Conservation (phyloP, 1,284 basidiomycete genomes). For the Ceratobasidium sp. region DNA sequence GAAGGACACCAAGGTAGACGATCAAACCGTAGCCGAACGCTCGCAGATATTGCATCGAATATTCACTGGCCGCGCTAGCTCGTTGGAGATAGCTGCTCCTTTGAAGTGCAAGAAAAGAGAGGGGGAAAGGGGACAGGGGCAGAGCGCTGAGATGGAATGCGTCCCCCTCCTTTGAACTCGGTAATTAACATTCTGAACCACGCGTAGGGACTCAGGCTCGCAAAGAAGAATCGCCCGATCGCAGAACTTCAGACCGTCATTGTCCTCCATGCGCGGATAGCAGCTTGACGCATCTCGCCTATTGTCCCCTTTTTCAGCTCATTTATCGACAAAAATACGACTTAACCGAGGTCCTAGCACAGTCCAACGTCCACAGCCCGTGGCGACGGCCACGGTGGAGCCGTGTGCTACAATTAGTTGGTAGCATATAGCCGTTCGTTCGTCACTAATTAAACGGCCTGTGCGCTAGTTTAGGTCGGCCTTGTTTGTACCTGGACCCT, state of each 20-base stretch:
- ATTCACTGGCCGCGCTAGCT: background rate
- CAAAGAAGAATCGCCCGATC: background rate
- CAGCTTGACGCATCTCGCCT: background rate
- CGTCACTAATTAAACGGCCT: background rate
- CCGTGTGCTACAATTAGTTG: background rate
- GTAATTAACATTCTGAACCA: constrained; percentile 1
- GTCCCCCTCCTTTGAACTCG: constrained; percentile 1
- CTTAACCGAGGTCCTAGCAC: background rate
- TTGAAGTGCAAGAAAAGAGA: background rate
- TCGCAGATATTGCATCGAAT: background rate
- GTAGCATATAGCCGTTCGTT: background rate
- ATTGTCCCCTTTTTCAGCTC: constrained; percentile 2
- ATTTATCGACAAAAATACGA: background rate
- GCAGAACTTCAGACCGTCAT: constrained; percentile 6
- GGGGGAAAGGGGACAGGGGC: background rate
- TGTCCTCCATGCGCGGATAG: constrained; percentile 14
- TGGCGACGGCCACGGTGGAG: background rate
- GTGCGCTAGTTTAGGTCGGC: background rate
- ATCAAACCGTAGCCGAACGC: background rate
- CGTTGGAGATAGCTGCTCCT: background rate
- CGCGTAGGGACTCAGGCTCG: background rate
- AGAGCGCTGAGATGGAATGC: background rate
- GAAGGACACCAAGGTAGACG: constrained; percentile 1
- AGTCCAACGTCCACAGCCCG: background rate
- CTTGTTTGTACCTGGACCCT: constrained; percentile 32